Base-by-base conservation (phyloP, 2,329 filamentous ascomycete genomes). In the Delphinella strobiligena region DNA sequence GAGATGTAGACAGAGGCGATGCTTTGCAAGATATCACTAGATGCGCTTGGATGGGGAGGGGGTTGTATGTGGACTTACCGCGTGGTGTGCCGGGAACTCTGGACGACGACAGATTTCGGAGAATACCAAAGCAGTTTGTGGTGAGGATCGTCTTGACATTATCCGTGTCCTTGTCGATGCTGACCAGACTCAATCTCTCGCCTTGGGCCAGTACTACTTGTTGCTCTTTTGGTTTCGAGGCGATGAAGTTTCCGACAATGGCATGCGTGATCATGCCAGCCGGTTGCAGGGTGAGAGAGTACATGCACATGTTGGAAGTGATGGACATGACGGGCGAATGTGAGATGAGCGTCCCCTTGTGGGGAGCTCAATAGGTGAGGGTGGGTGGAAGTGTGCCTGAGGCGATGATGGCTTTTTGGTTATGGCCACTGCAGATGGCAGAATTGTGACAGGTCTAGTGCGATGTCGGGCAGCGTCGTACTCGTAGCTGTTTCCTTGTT, bases 121-220 rank as follows among this genome's bases (percentile, higher is more conserved):
- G 89, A 55, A 98, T 95, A 49, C 88, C 89, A 63, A 98, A 98
- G 35, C 93, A 76, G 69, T 98, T 84, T 58, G 96, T 89, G 2
- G 89, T 87, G 45, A 93, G 74, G 19, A 95, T 66, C 4, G 87
- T 86, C 36, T 81, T 75, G 53, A 96, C 79, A 61, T 91, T 93
- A 48, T 48, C 50, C 37, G 48, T 53, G 40, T 59, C 53, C 17
- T 86, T 79, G 56, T 94, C 85, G 16, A 91, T 86, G 45, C 88
- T 82, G 54, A 93, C 75, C 41, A 99, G 76, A 30, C 82, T 83
- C 45, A 99, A 75, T 50, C 83, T 83, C 45, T 91, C 93, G 45
- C 91, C 91, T 38, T 86, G 89, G 36, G 83, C 89, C 19, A 88
- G 89, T 60, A 95, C 77, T 58, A 99, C 94, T 65, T 95, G 88